Base-by-base conservation (phyloP, 495 filamentous ascomycete genomes). In the Penicillium coprophilum region DNA sequence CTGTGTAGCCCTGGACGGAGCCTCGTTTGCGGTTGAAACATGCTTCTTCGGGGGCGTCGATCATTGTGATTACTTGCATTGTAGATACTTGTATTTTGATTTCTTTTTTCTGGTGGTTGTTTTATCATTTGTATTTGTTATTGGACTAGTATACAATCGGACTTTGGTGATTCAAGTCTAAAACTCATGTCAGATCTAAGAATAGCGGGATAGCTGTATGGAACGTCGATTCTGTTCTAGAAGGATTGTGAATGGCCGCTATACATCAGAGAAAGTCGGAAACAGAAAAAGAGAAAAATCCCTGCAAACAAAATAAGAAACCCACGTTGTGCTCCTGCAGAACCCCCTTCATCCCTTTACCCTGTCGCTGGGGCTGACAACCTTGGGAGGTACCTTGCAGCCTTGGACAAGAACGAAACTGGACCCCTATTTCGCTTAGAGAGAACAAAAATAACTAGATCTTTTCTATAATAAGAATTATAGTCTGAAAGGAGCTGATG, bases 241-340 rank as follows among this genome's bases (percentile, higher is more conserved):
- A 52, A 52, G 27, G 10, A 32, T 28, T 40, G 21, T 12, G 10
- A 49, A 36, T 36, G 36, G 32, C n/a, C n/a, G n/a, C n/a, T n/a
- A n/a, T n/a, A n/a, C n/a, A n/a, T 34, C 17, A 32, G 3, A 38
- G n/a, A 38, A 38, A n/a, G 3, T 12, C 0, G 3, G 31, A 11
- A 23, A 49, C 3, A 15, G 32, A 7, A 6, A 30, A 46, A 41
- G 8, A 20, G 45, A 8, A 49, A 23, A 17, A 49, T 23, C 40
- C 12, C 19, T 47, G 56, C 62, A 46, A 46, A 60, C 55, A 60
- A 63, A 61, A 64, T 62, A 67, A 67, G 64, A 64, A 61, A 54
- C 53, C 57, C 57, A 66, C 61, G 64, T 66, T 66, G 50, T 34
- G 40, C 50, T 55, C 57, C 48, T 66, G 63, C 55, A 63, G 50